Percentiles rank a stretch among this genome's conserved stretches.
phyloP scores from a whole-genome alignment of 192 early-diverging fungal species.

The Thamnidium elegans region DNA sequence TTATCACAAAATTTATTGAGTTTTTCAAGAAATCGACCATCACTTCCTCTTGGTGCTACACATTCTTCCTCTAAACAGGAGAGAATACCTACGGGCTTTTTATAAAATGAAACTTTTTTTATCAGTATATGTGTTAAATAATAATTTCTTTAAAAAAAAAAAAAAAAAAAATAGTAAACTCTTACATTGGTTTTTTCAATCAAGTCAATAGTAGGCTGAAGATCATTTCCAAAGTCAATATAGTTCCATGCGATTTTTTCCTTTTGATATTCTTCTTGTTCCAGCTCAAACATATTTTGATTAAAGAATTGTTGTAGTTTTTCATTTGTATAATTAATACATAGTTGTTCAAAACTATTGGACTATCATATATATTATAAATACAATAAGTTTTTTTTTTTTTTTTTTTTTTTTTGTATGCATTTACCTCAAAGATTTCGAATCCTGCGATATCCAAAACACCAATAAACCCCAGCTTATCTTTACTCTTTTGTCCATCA shows the following conservation, averaged over 20 bases:
- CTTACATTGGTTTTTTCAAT: conserved; percentile 93
- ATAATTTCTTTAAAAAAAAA: background rate
- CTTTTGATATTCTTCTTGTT: conserved; percentile 95
- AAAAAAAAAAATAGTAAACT: background rate
- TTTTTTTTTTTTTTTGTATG: background rate
- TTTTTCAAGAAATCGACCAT: conserved; percentile 94
- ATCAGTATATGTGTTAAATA: no score
- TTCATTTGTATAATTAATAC: conserved; percentile 99
- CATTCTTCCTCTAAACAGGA: conserved; percentile 98
- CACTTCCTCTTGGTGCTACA: conserved; percentile 94
- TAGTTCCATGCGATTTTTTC: conserved; percentile 99
- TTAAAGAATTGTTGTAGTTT: conserved; percentile 99
- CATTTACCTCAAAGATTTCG: conserved; percentile 90
- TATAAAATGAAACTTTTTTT: background rate
- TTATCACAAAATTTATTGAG: conserved; percentile 82
- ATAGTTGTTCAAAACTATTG: conserved; percentile 98
- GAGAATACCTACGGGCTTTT: conserved; percentile 88
- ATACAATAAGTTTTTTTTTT: background rate
- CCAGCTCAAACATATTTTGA: conserved; percentile 98
- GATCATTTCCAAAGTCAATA: conserved; percentile 95
- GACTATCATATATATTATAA: conserved; percentile 43
- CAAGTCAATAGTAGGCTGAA: conserved; percentile 97
- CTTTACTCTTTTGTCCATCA: conserved; percentile 54
- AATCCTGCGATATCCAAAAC: conserved; percentile 99
- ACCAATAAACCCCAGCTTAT: conserved; percentile 88